These are phyloP conservation scores for Dothistroma pini DNA, from an alignment of 2,329 filamentous ascomycete species.

Conservation along the genomic window DNA sequence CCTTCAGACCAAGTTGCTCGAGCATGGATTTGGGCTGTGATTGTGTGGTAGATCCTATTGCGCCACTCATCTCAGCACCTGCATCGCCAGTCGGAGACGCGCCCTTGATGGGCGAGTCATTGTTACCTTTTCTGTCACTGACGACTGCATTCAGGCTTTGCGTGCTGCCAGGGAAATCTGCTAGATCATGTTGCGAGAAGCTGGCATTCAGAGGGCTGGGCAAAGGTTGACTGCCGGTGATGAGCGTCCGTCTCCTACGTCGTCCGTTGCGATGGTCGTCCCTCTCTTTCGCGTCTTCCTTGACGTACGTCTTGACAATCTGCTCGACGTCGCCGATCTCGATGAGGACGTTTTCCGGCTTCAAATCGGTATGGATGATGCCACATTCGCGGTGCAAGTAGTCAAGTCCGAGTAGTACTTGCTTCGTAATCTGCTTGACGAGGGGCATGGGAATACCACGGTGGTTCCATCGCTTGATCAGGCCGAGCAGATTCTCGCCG, in stretches of 20 bases:
- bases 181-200: slow-evolving; percentile 75
- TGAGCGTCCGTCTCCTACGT: slow-evolving; percentile 83
- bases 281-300: slow-evolving; percentile 68
- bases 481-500: slow-evolving; percentile 86
- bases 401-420: slow-evolving; percentile 90
- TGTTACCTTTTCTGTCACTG: slow-evolving; percentile 63
- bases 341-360: slow-evolving; percentile 97
- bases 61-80: slow-evolving; percentile 53
- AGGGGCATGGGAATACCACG: slow-evolving; percentile 93
- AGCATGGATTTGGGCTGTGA: slow-evolving; percentile 55
- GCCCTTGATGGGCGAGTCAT: slow-evolving; percentile 37
- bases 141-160: slow-evolving; percentile 81
- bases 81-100: slow-evolving; percentile 41
- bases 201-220: slow-evolving; percentile 90
- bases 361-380: slow-evolving; percentile 97
- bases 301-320: slow-evolving; percentile 94
- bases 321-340: slow-evolving; percentile 99
- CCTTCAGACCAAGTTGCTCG: slow-evolving; percentile 53
- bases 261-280: slow-evolving; percentile 91
- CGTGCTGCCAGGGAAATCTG: slow-evolving; percentile 56
- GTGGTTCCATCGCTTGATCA: slow-evolving; percentile 99
- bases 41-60: slow-evolving; percentile 42
- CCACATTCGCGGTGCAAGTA: slow-evolving; percentile 97
- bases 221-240: slow-evolving; percentile 93
- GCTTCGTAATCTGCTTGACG: slow-evolving; percentile 98